phyloP scores from a whole-genome alignment of 768 basidiomycete genomes.

The Clitopilus passeckerianus region DNA sequence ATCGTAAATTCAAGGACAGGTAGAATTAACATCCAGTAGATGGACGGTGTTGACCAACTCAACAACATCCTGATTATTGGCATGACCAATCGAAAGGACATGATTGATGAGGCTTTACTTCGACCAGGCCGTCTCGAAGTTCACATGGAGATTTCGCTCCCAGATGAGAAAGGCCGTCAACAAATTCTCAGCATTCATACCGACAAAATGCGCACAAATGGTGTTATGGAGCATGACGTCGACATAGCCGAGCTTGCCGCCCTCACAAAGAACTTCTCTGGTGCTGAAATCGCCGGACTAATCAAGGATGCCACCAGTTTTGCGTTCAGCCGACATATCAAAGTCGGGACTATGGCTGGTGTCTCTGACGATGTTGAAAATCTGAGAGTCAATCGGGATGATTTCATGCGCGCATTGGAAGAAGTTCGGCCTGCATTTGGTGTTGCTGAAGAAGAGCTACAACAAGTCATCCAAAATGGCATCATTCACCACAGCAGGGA shows the following conservation, averaged over 20 bases:
- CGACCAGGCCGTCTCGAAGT: conserved; percentile 98
- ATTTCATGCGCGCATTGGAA: conserved; percentile 87
- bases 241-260: conserved; percentile 77
- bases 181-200: conserved; percentile 98
- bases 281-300: conserved; percentile 92
- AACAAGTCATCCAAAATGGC: conserved; percentile 91
- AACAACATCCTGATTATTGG: conserved; percentile 99
- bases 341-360: conserved; percentile 95
- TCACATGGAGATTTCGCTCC: conserved; percentile 98
- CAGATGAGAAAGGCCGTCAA: conserved; percentile 85
- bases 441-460: conserved; percentile 94
- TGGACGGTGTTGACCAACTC: conserved; percentile 98
- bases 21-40: conserved; percentile 39
- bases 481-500: conserved; percentile 82
- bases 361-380: conserved; percentile 95
- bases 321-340: conserved; percentile 96
- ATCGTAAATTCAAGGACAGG: background rate
- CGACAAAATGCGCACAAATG: conserved; percentile 86
- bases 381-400: conserved; percentile 76
- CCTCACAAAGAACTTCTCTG: conserved; percentile 94
- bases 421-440: conserved; percentile 97
- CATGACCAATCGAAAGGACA: conserved; percentile 97
- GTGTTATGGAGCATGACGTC: conserved; percentile 85
- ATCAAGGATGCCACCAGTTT: conserved; percentile 99
- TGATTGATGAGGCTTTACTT: conserved; percentile 98